A percentile compares a stretch with the other conserved stretches of the same genome.
These are phyloP conservation scores for Leishmania amazonensis DNA, from an alignment of 208 protist species.

Conservation along the genomic window DNA sequence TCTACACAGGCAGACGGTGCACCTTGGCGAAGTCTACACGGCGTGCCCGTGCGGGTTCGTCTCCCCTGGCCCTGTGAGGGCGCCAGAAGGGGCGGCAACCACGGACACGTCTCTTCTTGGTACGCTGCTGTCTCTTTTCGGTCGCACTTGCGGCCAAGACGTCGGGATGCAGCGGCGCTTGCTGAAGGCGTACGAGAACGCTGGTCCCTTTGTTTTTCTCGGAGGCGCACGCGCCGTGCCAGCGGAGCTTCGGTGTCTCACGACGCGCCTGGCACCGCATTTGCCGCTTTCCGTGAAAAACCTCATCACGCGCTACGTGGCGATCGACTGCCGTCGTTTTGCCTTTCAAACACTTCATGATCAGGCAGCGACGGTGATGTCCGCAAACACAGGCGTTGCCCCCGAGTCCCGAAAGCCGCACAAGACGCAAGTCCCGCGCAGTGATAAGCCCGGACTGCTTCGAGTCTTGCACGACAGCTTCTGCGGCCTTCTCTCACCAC, in stretches of 20 bases:
- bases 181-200: constrained; percentile 46
- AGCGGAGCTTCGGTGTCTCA: constrained; percentile 26
- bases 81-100: background rate
- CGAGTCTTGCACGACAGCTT: constrained; percentile 49
- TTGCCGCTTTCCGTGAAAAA: constrained; percentile 63
- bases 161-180: constrained; percentile 46
- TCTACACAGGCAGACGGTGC: constrained; percentile 14
- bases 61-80: constrained; percentile 20
- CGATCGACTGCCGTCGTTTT: constrained; percentile 74
- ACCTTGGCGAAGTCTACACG: constrained; percentile 18
- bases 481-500: constrained; percentile 40
- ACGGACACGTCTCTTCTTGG: constrained; percentile 16
- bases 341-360: constrained; percentile 71
- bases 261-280: constrained; percentile 31
- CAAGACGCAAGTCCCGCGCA: constrained; percentile 54
- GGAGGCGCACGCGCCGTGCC: constrained; percentile 59
- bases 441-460: constrained; percentile 36
- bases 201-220: constrained; percentile 45
- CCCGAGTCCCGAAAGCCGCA: constrained; percentile 8
- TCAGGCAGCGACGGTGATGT: constrained; percentile 52
- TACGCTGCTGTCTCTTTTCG: constrained; percentile 35
- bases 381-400: constrained; percentile 51
- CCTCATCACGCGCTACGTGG: constrained; percentile 62
- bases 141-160: constrained; percentile 25
- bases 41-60: constrained; percentile 37